Percentiles rank a stretch among this genome's conserved stretches.
These are phyloP conservation scores for Pichia kluyveri DNA, from an alignment of 805 yeast species.

Conservation along the genomic window DNA sequence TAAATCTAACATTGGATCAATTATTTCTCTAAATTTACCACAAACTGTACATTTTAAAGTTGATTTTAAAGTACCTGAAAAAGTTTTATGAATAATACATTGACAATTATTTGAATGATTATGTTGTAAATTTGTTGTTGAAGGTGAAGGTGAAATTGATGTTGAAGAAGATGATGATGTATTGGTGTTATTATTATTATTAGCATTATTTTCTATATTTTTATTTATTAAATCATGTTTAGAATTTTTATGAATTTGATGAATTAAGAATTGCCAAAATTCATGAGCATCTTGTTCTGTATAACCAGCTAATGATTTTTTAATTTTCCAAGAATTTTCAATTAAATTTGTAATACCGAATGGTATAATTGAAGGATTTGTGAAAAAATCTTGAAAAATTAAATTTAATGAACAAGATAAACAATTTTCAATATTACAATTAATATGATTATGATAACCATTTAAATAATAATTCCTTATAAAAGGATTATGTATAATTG, in stretches of 20 bases:
- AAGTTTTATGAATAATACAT: constrained; percentile 77
- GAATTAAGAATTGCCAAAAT: constrained; percentile 84
- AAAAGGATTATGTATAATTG: constrained; percentile 83
- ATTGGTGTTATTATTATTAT: constrained; percentile 14
- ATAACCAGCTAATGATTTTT: constrained; percentile 83
- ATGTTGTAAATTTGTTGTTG: background rate
- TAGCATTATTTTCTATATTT: constrained; percentile 13
- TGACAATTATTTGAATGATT: constrained; percentile 33
- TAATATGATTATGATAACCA: constrained; percentile 48
- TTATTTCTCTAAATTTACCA: constrained; percentile 50
- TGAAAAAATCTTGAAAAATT: constrained; percentile 66
- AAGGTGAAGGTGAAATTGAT: background rate
- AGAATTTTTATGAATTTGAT: constrained; percentile 63
- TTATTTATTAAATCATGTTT: constrained; percentile 15
- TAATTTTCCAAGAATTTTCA: constrained; percentile 81
- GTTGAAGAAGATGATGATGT: background rate
- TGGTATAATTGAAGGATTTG: constrained; percentile 52
- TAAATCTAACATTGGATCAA: constrained; percentile 86
- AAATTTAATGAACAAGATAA: constrained; percentile 80
- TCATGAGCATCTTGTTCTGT: constrained; percentile 99
- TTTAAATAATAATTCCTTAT: constrained; percentile 68
- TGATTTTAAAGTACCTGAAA: constrained; percentile 77
- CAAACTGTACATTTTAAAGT: constrained; percentile 70
- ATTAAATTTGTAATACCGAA: constrained; percentile 76
- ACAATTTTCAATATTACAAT: constrained; percentile 46